Conservation (phyloP, 2,329 filamentous ascomycete species). For the Neonectria faginata region DNA sequence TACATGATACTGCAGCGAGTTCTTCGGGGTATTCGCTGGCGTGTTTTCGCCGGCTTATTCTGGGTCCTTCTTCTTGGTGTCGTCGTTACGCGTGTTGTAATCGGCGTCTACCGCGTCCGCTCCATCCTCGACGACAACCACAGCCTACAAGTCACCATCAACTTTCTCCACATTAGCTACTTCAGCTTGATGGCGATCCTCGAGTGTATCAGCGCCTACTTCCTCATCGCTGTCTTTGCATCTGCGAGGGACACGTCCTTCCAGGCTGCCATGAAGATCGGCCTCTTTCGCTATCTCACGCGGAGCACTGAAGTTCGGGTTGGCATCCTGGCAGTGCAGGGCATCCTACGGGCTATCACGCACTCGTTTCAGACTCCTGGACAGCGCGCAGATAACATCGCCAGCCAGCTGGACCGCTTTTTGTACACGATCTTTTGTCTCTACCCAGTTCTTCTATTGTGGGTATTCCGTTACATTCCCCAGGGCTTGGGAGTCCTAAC, state of each 20-base stretch:
- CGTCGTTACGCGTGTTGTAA: slow-evolving; percentile 58
- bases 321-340: slow-evolving; percentile 51
- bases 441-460: slow-evolving; percentile 55
- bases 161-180: slow-evolving; percentile 55
- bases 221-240: slow-evolving; percentile 52
- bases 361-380: slow-evolving; percentile 53
- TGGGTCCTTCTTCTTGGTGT: slow-evolving; percentile 68
- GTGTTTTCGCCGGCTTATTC: slow-evolving; percentile 64
- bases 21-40: slow-evolving; percentile 54
- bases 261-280: slow-evolving; percentile 44
- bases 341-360: slow-evolving; percentile 52
- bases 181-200: slow-evolving; percentile 54
- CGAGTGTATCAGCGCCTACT: slow-evolving; percentile 54
- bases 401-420: slow-evolving; percentile 54
- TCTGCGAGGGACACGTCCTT: slow-evolving; percentile 40
- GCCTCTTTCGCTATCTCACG: slow-evolving; percentile 54
- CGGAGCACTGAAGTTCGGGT: slow-evolving; percentile 53
- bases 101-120: slow-evolving; percentile 48
- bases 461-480: slow-evolving; percentile 19
- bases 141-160: slow-evolving; percentile 47
- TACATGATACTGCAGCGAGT: slow-evolving; percentile 64
- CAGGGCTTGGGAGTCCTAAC: rapidly evolving
- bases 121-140: slow-evolving; percentile 44
- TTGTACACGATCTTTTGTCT: slow-evolving; percentile 55
- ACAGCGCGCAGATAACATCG: slow-evolving; percentile 50